These are phyloP conservation scores for Cnidoscolus chayamansa DNA, from an alignment of 441 rosid species.

Conservation along the genomic window DNA sequence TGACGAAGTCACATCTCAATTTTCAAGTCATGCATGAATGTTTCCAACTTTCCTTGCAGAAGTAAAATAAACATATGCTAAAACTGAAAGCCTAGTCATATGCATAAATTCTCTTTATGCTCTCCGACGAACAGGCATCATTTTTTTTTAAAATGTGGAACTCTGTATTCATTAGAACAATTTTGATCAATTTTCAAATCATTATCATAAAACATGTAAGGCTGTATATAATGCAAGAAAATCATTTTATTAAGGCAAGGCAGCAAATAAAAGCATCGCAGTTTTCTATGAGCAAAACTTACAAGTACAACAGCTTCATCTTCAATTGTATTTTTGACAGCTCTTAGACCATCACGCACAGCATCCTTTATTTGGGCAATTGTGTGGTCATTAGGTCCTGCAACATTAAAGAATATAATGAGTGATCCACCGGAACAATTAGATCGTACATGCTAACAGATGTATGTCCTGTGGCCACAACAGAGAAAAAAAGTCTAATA, in stretches of 20 bases:
- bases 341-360: slow-evolving; percentile 87
- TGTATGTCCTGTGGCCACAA: background rate
- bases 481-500: background rate
- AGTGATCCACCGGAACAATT: background rate
- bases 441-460: background rate
- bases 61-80: background rate
- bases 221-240: background rate
- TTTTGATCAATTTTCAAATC: no score
- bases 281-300: slow-evolving; percentile 28
- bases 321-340: slow-evolving; percentile 91
- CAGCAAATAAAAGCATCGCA: background rate
- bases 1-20: background rate
- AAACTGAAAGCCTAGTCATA: background rate
- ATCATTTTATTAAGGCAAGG: background rate
- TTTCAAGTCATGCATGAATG: background rate
- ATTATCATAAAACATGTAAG: no score
- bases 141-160: no score
- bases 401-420: slow-evolving; percentile 6
- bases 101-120: background rate
- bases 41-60: no score
- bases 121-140: no score
- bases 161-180: no score
- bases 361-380: slow-evolving; percentile 98
- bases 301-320: slow-evolving; percentile 89
- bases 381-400: slow-evolving; percentile 96